Conservation (phyloP, 768 basidiomycete genomes). For the Trametes punicea region DNA sequence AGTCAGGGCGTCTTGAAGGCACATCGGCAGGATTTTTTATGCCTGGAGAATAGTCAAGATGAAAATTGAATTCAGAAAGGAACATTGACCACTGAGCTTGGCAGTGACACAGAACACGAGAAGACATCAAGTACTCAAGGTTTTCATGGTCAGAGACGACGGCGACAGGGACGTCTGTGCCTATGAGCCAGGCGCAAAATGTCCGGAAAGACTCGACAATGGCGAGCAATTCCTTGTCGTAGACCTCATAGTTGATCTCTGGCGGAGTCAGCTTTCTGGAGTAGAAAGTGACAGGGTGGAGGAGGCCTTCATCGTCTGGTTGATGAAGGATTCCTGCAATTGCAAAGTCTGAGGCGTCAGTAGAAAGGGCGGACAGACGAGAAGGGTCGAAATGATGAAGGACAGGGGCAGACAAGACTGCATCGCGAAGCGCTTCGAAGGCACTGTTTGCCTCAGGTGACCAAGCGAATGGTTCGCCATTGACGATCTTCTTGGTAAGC, state of each 20-base stretch:
- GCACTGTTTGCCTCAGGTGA: conserved; percentile 13
- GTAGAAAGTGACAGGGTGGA: conserved; percentile 38
- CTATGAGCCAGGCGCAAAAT: conserved; percentile 31
- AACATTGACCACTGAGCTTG: conserved; percentile 31
- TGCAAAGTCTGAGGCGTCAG: conserved; percentile 25
- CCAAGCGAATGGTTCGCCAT: conserved; percentile 20
- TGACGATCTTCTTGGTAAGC: conserved; percentile 28
- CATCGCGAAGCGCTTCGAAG: conserved; percentile 31
- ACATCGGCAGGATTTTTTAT: conserved; percentile 21
- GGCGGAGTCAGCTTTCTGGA: conserved; percentile 30
- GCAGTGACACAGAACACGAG: conserved; percentile 37
- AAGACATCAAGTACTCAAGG: conserved; percentile 40
- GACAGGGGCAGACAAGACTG: conserved; percentile 21
- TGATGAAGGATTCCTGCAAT: conserved; percentile 17
- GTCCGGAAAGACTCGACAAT: conserved; percentile 39
- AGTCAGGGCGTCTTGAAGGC: conserved; percentile 23
- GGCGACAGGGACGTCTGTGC: conserved; percentile 16
- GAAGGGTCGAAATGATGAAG: conserved; percentile 23
- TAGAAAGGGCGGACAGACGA: conserved; percentile 17
- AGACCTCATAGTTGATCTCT: conserved; percentile 40
- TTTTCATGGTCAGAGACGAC: conserved; percentile 33
- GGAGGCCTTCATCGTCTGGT: conserved; percentile 17
- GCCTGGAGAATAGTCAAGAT: conserved; percentile 32
- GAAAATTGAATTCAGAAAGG: conserved; percentile 34
- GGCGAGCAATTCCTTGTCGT: conserved; percentile 47